Conservation (phyloP, 495 filamentous ascomycete genomes). For the Friedmanniomyces endolithicus region DNA sequence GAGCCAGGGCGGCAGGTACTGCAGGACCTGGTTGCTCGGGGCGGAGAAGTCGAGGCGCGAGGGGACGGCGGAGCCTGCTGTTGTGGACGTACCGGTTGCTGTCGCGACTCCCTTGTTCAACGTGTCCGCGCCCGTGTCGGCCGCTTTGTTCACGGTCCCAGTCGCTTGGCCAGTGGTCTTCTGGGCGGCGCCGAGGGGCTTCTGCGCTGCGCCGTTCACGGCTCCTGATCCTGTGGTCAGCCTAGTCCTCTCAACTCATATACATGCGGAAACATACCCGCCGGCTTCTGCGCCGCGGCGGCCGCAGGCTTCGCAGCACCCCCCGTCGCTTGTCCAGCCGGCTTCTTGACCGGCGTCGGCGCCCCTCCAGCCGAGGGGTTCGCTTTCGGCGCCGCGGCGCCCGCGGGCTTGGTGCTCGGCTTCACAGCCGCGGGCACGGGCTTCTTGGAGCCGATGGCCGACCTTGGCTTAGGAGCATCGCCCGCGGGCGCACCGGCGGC, state of each 20-base stretch:
- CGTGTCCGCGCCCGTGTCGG: conserved; percentile 7
- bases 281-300: conserved; percentile 10
- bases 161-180: conserved; percentile 11
- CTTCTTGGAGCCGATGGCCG: conserved; percentile 1
- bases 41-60: conserved; percentile 12
- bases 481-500: not conserved
- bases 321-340: conserved; percentile 4
- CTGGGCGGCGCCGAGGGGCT: conserved; percentile 3
- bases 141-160: conserved; percentile 15
- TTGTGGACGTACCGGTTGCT: conserved; percentile 11
- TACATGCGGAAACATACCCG: conserved; percentile 5
- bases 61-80: not conserved
- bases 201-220: conserved; percentile 1
- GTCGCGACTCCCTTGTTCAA: conserved; percentile 12
- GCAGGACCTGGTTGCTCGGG: conserved; percentile 2
- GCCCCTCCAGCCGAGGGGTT: not conserved
- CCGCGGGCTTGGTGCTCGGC: not conserved
- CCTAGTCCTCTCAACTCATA: not conserved
- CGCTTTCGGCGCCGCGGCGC: not conserved
- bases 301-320: conserved; percentile 1
- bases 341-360: conserved; percentile 6
- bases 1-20: conserved; percentile 13
- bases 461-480: not conserved
- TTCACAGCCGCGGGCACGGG: conserved; percentile 1
- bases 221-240: not conserved